Evolutionary conservation across 441 rosid species (phyloP).

Genomic region (Syzygium malaccense): DNA sequence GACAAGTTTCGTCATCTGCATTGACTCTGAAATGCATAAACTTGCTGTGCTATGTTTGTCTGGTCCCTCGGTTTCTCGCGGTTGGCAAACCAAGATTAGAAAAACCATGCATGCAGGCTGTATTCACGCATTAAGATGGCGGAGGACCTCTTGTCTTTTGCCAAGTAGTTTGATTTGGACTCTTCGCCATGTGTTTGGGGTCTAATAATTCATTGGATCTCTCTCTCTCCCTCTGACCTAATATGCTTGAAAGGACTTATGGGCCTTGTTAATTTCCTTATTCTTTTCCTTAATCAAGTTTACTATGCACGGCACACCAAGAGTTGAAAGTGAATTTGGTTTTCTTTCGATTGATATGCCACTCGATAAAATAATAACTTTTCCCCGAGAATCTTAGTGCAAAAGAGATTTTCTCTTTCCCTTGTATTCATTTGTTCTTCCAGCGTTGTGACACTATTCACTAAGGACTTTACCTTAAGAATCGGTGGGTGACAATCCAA

Average conservation of each 20-base stretch:
- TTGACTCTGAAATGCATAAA: not conserved
- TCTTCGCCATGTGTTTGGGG: not conserved
- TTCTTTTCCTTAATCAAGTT: not conserved
- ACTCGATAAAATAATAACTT: not conserved
- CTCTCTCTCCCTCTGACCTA: not conserved
- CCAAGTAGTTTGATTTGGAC: not conserved
- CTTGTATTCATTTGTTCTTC: not conserved
- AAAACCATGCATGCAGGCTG: not conserved
- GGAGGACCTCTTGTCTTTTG: not conserved
- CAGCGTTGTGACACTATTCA: not conserved
- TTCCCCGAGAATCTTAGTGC: not conserved
- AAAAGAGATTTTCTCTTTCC: not conserved
- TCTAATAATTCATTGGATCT: not conserved
- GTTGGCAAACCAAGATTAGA: not conserved
- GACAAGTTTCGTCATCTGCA: not conserved
- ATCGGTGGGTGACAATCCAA: not conserved
- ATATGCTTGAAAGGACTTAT: not conserved
- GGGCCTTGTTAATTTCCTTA: not conserved
- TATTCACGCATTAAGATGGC: not conserved
- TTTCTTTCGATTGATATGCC: not conserved
- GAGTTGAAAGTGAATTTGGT: not conserved
- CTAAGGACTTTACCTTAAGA: not conserved
- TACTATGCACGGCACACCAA: not conserved
- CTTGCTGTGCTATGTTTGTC: not conserved
- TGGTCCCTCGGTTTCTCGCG: not conserved